These are phyloP conservation scores for Cytospora schulzeri DNA, from an alignment of 2,329 filamentous ascomycete species.

Conservation along the genomic window DNA sequence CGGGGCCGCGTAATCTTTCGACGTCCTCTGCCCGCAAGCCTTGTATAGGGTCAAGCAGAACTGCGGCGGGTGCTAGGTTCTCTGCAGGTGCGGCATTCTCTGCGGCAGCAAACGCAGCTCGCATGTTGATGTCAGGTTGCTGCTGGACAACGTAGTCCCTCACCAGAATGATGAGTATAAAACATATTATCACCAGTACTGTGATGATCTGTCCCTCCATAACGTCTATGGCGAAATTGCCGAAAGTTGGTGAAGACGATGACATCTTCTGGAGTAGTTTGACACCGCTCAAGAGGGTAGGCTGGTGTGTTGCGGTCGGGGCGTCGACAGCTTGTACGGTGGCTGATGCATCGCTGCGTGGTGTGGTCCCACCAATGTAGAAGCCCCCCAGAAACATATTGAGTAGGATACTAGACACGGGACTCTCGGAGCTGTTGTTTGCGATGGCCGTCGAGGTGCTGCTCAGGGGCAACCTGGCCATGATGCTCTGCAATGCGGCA, in stretches of 20 bases:
- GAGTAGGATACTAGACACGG: conserved; percentile 39
- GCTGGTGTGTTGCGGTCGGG: conserved; percentile 31
- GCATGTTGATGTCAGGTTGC: conserved; percentile 88
- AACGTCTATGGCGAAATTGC: conserved; percentile 60
- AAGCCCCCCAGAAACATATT: conserved; percentile 26
- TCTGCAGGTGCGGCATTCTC: conserved; percentile 27
- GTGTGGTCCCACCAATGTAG: conserved; percentile 22
- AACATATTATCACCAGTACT: conserved; percentile 84
- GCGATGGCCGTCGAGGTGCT: conserved; percentile 33
- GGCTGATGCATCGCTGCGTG: conserved; percentile 12
- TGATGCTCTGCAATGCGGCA: conserved; percentile 39
- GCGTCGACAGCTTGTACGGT: conserved; percentile 26
- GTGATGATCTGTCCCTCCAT: conserved; percentile 95
- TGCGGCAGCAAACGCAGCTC: conserved; percentile 59
- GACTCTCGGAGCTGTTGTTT: conserved; percentile 38
- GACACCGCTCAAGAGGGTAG: conserved; percentile 60
- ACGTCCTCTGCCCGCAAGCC: conserved; percentile 11
- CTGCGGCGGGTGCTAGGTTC: conserved; percentile 11
- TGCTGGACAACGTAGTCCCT: conserved; percentile 98
- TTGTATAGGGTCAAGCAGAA: conserved; percentile 7
- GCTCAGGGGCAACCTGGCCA: conserved; percentile 41
- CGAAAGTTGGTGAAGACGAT: conserved; percentile 51
- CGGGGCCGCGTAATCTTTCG: conserved; percentile 20
- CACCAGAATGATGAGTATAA: conserved; percentile 96
- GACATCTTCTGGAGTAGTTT: conserved; percentile 64